Evolutionary conservation across 805 yeast genomes (phyloP).

Genomic region (Myxozyma nipponensis): DNA sequence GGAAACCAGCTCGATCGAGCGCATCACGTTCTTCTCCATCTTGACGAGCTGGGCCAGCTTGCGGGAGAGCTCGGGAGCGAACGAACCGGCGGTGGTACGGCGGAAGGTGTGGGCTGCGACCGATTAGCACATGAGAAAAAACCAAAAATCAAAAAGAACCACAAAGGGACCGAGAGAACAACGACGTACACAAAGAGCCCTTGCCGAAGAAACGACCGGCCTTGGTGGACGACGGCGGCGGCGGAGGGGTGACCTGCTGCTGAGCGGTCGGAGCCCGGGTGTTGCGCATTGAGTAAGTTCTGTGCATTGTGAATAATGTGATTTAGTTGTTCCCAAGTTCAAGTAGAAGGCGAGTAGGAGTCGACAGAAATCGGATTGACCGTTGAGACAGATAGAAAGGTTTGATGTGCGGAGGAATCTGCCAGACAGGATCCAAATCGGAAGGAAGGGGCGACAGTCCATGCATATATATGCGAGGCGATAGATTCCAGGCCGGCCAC

Average conservation of each 20-base stretch:
- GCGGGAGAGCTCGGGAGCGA: conserved; percentile 93
- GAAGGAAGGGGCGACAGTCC: no score
- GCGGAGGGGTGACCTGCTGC: conserved; percentile 89
- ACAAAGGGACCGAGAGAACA: not conserved
- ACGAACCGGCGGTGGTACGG: conserved; percentile 55
- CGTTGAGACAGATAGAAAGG: no score
- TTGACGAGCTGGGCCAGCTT: conserved; percentile 88
- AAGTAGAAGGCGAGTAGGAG: not conserved
- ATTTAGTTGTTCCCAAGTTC: no score
- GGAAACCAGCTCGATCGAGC: conserved; percentile 88
- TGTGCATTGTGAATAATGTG: conserved; percentile 62
- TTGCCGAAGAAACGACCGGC: conserved; percentile 76
- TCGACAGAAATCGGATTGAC: not conserved
- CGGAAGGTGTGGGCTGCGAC: conserved; percentile 30
- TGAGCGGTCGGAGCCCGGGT: conserved; percentile 96
- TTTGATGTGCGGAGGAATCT: no score
- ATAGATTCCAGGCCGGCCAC: no score
- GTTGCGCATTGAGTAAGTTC: conserved; percentile 96
- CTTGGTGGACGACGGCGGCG: conserved; percentile 90
- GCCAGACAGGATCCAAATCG: no score
- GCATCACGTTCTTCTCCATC: conserved; percentile 94
- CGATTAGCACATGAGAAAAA: not conserved
- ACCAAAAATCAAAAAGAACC: not conserved
- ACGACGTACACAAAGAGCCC: conserved; percentile 20
- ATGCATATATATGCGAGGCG: no score